A percentile compares a stretch with the other conserved stretches of the same genome.
Evolutionary conservation across 331 rosid species (phyloP).

Genomic region (Rhamnella rubrinervis): DNA sequence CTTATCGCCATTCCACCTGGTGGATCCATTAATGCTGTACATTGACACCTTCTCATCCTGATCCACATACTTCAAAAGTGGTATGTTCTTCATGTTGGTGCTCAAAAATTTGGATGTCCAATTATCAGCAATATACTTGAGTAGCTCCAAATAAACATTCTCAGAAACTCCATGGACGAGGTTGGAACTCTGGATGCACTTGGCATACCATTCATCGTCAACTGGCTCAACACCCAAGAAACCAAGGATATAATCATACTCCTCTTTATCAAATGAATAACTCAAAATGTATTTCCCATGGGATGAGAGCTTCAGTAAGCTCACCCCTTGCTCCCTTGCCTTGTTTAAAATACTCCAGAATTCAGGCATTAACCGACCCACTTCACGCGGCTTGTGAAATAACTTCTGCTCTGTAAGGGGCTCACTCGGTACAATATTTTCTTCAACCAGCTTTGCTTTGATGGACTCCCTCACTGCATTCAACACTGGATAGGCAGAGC

Average conservation of each 20-base stretch:
- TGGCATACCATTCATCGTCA: constrained; percentile 61
- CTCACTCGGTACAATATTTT: constrained; percentile 65
- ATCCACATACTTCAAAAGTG: constrained; percentile 49
- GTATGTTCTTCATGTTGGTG: constrained; percentile 37
- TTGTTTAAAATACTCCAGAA: constrained; percentile 55
- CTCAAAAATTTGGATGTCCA: constrained; percentile 32
- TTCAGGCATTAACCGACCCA: constrained; percentile 60
- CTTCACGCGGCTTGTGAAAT: constrained; percentile 64
- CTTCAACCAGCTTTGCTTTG: constrained; percentile 35
- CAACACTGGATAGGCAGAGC: constrained; percentile 37
- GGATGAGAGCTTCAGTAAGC: constrained; percentile 49
- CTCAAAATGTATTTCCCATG: constrained; percentile 55
- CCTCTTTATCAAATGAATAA: constrained; percentile 46
- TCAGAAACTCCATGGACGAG: constrained; percentile 58
- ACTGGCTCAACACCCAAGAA: constrained; percentile 58
- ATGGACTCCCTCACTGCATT: constrained; percentile 58
- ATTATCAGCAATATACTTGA: constrained; percentile 46
- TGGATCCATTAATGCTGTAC: constrained; percentile 36
- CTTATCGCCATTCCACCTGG: background rate
- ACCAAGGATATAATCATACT: constrained; percentile 39
- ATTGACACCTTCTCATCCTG: constrained; percentile 29
- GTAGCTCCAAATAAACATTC: constrained; percentile 48
- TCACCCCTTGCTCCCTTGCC: constrained; percentile 36
- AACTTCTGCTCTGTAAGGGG: constrained; percentile 50
- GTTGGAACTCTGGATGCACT: constrained; percentile 60